A percentile compares a stretch with the other conserved stretches of the same genome.
Conservation (phyloP, 495 filamentous ascomycete genomes). For the Lentithecium fluviatile region DNA sequence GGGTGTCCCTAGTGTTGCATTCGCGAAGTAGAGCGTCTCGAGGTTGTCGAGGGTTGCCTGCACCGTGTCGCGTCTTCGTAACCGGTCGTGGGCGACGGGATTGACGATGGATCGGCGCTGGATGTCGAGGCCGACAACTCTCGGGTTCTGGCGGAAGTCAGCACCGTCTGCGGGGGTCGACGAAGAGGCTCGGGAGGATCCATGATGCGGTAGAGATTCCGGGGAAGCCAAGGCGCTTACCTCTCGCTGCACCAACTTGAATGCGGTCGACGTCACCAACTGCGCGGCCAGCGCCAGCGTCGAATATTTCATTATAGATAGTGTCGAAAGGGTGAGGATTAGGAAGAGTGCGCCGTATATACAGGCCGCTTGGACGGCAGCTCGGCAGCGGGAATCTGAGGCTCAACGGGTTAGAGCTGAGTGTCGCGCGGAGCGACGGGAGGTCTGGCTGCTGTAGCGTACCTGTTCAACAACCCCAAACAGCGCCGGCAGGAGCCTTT, state of each 20-base stretch:
- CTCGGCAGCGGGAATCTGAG: not conserved
- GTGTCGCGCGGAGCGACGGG: not conserved
- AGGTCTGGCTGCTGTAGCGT: too few relatives aligned
- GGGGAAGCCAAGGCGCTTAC: slow-evolving; percentile 34
- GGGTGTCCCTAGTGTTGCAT: slow-evolving; percentile 49
- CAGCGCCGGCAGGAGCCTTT: too few relatives aligned
- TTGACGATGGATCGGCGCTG: slow-evolving; percentile 40
- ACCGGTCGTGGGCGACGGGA: slow-evolving; percentile 39
- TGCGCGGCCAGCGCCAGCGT: slow-evolving; percentile 28
- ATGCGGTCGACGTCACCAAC: slow-evolving; percentile 29
- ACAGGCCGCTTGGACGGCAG: not conserved
- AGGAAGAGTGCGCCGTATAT: slow-evolving; percentile 1
- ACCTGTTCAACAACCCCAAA: too few relatives aligned
- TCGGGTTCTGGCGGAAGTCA: slow-evolving; percentile 16
- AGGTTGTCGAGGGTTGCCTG: slow-evolving; percentile 44
- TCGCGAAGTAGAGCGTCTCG: slow-evolving; percentile 50
- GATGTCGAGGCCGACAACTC: slow-evolving; percentile 39
- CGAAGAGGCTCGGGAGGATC: not conserved
- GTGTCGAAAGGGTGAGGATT: not conserved
- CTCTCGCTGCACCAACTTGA: slow-evolving; percentile 38
- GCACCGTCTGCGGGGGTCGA: not conserved
- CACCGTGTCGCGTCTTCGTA: slow-evolving; percentile 42
- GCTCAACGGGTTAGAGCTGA: not conserved
- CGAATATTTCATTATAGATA: slow-evolving; percentile 26
- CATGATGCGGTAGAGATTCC: slow-evolving; percentile 1